These are phyloP conservation scores for Lasiodiplodia sp. DNA, from an alignment of 2,329 filamentous ascomycete species.

Conservation along the genomic window DNA sequence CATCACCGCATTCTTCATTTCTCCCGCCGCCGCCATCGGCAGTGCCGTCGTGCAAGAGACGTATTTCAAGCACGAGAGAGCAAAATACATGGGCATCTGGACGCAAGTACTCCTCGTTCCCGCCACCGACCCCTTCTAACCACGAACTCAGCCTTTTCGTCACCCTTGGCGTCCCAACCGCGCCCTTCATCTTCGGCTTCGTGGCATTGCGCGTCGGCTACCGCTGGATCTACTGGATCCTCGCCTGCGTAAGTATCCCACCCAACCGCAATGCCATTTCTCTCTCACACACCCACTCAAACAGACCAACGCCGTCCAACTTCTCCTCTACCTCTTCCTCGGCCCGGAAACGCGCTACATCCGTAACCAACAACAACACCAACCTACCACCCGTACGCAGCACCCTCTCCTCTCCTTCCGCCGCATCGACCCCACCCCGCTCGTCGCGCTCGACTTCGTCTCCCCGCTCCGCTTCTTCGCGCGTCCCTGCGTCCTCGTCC, in stretches of 20 bases:
- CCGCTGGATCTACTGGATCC: constrained; percentile 67
- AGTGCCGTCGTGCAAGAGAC: constrained; percentile 65
- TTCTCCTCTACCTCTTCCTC: constrained; percentile 63
- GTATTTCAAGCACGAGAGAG: constrained; percentile 64
- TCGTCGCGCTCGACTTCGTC: constrained; percentile 59
- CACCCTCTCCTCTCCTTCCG: constrained; percentile 49
- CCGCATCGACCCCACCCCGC: constrained; percentile 60
- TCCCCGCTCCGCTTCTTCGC: constrained; percentile 57
- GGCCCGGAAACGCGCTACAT: constrained; percentile 65
- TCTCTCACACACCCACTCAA: constrained; percentile 11
- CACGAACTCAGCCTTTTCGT: constrained; percentile 48
- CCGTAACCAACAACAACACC: constrained; percentile 41
- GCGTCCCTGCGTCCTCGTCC: constrained; percentile 58
- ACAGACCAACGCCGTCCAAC: constrained; percentile 64
- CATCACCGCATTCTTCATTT: constrained; percentile 63
- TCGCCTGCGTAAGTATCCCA: constrained; percentile 55
- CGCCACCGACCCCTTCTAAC: neutral
- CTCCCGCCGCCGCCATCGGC: constrained; percentile 61
- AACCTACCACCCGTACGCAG: constrained; percentile 36
- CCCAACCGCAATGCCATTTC: no score
- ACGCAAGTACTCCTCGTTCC: constrained; percentile 40
- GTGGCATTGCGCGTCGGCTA: constrained; percentile 62
- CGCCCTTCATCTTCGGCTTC: constrained; percentile 51
- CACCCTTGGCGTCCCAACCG: constrained; percentile 57
- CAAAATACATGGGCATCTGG: constrained; percentile 66